Percentiles rank a stretch among this genome's conserved stretches.
phyloP scores from a whole-genome alignment of 2,329 filamentous ascomycete genomes.

The Botryotinia narcissicola region DNA sequence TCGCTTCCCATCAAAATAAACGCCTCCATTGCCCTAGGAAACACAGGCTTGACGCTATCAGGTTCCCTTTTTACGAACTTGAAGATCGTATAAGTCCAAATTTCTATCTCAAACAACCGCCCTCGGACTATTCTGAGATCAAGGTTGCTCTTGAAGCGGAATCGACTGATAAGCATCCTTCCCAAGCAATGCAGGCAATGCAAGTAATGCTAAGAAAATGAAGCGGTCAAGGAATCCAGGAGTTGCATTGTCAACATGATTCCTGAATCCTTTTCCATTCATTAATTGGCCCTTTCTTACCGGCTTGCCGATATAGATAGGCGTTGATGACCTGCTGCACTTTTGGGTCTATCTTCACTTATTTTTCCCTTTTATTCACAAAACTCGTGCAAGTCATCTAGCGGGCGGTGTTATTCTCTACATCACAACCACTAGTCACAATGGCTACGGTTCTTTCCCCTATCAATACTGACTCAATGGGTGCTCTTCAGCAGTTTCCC shows the following conservation, averaged over 20 bases:
- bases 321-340: not conserved
- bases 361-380: not conserved
- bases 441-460: constrained; percentile 19
- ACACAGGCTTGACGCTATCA: not conserved
- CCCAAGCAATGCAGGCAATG: constrained; percentile 11
- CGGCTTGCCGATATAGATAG: constrained; percentile 13
- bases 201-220: not conserved
- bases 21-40: constrained; percentile 4
- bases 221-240: constrained; percentile 21
- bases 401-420: not conserved
- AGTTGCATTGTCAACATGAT: constrained; percentile 10
- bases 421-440: constrained; percentile 6
- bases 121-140: constrained; percentile 5
- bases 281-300: not conserved
- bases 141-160: not conserved
- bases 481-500: constrained; percentile 20
- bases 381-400: not conserved
- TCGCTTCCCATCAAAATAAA: constrained; percentile 18
- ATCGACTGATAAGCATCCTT: constrained; percentile 19
- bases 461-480: constrained; percentile 20
- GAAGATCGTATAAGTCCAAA: not conserved
- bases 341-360: not conserved
- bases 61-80: not conserved
- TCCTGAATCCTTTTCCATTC: not conserved
- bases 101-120: constrained; percentile 13